phyloP scores from a whole-genome alignment of 2,329 filamentous ascomycete genomes.

The Colletotrichum sp. region DNA sequence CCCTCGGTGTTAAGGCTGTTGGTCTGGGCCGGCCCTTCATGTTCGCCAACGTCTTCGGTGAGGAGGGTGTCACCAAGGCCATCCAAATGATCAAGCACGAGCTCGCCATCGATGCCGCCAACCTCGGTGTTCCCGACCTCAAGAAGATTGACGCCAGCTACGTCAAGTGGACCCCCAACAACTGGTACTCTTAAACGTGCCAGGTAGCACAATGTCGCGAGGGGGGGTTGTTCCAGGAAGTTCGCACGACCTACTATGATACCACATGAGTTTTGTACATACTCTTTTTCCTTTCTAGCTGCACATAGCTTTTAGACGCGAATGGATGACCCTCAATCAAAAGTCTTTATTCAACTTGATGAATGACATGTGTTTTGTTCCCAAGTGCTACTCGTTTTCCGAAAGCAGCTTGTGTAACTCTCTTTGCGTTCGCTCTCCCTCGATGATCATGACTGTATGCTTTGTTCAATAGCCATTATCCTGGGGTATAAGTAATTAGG shows the following conservation, averaged over 20 bases:
- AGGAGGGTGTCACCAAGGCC: conserved; percentile 50
- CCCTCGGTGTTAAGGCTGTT: conserved; percentile 47
- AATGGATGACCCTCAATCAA: background rate
- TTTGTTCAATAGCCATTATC: background rate
- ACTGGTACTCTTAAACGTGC: conserved; percentile 25
- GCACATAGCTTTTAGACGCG: conserved; percentile 1
- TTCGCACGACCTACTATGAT: conserved; percentile 5
- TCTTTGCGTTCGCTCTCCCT: background rate
- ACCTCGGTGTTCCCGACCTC: conserved; percentile 45
- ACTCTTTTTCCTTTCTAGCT: background rate
- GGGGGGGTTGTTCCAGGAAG: background rate
- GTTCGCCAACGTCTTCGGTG: conserved; percentile 58
- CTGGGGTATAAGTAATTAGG: background rate
- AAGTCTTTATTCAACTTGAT: background rate
- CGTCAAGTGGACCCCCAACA: conserved; percentile 33
- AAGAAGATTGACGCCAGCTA: conserved; percentile 33
- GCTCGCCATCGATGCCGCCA: conserved; percentile 48
- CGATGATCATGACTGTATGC: background rate
- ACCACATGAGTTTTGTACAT: conserved; percentile 11
- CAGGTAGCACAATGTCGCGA: background rate
- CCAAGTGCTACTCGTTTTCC: background rate
- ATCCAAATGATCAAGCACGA: conserved; percentile 54
- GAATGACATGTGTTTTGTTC: background rate
- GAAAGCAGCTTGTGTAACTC: background rate
- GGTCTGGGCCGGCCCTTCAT: conserved; percentile 56